Evolutionary conservation across 2,329 filamentous ascomycete genomes (phyloP), one percentile per base, ranked within the genome.

Genomic region (Aspergillus sp.): DNA sequence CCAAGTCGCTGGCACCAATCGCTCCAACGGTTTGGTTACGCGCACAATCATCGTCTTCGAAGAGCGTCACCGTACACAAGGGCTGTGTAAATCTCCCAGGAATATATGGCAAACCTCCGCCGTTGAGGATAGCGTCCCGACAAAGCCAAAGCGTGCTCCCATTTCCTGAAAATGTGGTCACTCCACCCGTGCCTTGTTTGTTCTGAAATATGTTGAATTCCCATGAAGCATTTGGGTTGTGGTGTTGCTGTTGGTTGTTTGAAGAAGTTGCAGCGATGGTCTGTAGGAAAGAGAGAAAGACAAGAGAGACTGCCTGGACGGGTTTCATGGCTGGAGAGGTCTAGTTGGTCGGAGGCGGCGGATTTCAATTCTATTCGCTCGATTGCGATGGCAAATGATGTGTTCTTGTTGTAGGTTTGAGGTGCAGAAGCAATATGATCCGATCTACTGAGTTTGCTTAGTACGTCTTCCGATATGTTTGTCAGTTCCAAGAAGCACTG

Each of bases 171-270:
- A 55, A 60, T 2, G 49, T 46, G 10, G 60, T 63, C 12, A 49
- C 54, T 52, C 46, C 55, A 16, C 62, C 60, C 10, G 62, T 58
- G 55, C 62, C 63, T n/a, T 52, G 56, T 9, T 32, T 45, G 18
- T 63, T 63, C 45, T 63, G 60, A 31, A 59, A 64, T 2, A 63
- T 51, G 12, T 54, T 59, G 20, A 61, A 50, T 14, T 57, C 45
- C 62, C 62, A 64, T 29, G 54, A 56, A 26, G 47, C 56, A 18
- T 54, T 49, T 11, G 55, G 26, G 10, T 52, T 47, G 22, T 53
- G n/a, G 9, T 32, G 29, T 18, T 56, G 53, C n/a, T 14, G 18
- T 46, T 51, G 46, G 46, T 9, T 18, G 39, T 12, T 49, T n/a
- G 32, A 54, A 18, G 52, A 49, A 18, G 55, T 22, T 31, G 45